A percentile compares a stretch with the other conserved stretches of the same genome.
Evolutionary conservation across 2,329 filamentous ascomycete genomes (phyloP).

Genomic region (Fonsecaea multimorphosa): DNA sequence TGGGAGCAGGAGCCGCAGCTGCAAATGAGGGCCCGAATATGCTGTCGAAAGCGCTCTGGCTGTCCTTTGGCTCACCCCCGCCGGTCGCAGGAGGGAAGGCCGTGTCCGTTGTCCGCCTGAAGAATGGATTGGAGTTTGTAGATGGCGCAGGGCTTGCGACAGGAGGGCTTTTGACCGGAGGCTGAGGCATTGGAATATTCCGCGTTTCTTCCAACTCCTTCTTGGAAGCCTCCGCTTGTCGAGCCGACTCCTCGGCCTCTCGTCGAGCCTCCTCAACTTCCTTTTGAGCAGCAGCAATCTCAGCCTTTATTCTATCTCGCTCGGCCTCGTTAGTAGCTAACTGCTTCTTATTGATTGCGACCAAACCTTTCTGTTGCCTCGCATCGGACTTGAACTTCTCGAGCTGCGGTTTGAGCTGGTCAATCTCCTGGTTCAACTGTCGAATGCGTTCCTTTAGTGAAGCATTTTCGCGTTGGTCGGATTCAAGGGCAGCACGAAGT

Average conservation of each 20-base stretch:
- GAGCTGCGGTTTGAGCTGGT: conserved; percentile 83
- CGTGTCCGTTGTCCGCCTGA: conserved; percentile 67
- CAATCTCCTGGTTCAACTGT: conserved; percentile 79
- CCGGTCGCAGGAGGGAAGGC: conserved; percentile 42
- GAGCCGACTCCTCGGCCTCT: conserved; percentile 51
- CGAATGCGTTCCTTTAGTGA: conserved; percentile 86
- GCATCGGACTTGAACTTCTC: conserved; percentile 93
- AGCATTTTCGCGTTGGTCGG: conserved; percentile 87
- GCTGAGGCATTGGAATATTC: conserved; percentile 32
- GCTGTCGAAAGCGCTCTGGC: conserved; percentile 75
- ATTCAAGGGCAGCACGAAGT: conserved; percentile 73
- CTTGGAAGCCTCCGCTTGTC: conserved; percentile 52
- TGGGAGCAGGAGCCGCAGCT: conserved; percentile 61
- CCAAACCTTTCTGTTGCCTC: conserved; percentile 92
- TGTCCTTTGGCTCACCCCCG: conserved; percentile 24
- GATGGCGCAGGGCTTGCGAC: conserved; percentile 61
- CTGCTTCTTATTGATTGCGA: conserved; percentile 99
- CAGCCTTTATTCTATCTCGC: conserved; percentile 81
- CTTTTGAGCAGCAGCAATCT: conserved; percentile 72
- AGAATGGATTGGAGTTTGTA: conserved; percentile 87
- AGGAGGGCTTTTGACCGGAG: conserved; percentile 33
- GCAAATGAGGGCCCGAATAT: conserved; percentile 77
- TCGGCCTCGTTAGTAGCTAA: conserved; percentile 86
- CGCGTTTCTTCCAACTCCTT: conserved; percentile 37
- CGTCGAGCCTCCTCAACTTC: conserved; percentile 65